These are phyloP conservation scores for Dryas drummondii DNA, from an alignment of 306 rosid species.

Conservation along the genomic window DNA sequence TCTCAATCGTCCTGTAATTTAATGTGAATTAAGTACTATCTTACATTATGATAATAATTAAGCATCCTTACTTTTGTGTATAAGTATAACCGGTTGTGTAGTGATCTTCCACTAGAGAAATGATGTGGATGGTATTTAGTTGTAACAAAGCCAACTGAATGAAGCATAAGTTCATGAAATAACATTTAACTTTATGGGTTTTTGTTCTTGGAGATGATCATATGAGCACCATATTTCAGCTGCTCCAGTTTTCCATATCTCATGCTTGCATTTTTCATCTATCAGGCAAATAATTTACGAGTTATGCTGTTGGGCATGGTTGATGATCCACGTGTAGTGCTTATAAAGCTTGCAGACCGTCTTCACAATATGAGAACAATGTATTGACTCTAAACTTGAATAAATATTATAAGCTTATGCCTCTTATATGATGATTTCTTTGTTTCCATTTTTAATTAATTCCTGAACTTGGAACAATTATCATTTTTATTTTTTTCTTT, in stretches of 20 bases:
- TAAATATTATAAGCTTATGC: background rate
- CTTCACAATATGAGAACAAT: conserved; percentile 99
- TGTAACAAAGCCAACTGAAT: conserved; percentile 16
- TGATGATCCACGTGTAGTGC: conserved; percentile 98
- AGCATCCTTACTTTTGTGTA: background rate
- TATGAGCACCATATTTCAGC: conserved; percentile 17
- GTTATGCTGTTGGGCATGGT: conserved; percentile 99
- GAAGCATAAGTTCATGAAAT: conserved; percentile 3
- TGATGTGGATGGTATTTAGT: conserved; percentile 5
- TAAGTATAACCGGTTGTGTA: background rate
- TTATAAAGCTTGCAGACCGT: conserved; percentile 98
- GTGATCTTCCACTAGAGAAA: conserved; percentile 17
- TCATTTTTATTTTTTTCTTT: background rate
- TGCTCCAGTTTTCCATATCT: conserved; percentile 36
- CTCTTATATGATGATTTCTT: background rate
- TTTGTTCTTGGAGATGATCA: conserved; percentile 5
- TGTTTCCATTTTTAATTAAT: background rate
- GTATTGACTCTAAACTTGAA: conserved; percentile 49
- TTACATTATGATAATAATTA: background rate
- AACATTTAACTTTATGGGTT: background rate
- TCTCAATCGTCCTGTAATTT: background rate
- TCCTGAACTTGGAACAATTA: background rate
- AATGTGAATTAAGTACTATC: background rate
- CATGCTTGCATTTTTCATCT: conserved; percentile 41
- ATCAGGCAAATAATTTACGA: conserved; percentile 80